These are phyloP conservation scores for Sphaerulina musiva DNA, from an alignment of 2,329 filamentous ascomycete species.

Conservation along the genomic window DNA sequence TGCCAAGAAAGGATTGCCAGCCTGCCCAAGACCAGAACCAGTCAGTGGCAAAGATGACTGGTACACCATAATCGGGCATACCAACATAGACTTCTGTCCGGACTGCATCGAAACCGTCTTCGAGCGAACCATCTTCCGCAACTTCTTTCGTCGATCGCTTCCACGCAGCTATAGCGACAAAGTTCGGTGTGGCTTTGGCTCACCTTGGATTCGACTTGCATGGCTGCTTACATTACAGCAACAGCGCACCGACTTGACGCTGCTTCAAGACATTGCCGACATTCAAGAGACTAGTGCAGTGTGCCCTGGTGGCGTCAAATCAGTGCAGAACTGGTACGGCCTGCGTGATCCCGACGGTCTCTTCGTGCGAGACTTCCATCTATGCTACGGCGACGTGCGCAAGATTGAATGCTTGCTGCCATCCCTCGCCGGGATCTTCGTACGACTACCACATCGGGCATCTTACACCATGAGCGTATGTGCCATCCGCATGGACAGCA, in stretches of 20 bases:
- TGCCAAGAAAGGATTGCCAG: conserved; percentile 46
- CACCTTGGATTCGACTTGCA: conserved; percentile 76
- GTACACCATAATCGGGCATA: conserved; percentile 66
- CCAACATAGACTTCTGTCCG: conserved; percentile 74
- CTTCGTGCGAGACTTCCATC: conserved; percentile 64
- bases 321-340: conserved; percentile 65
- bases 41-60: conserved; percentile 66
- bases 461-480: conserved; percentile 54
- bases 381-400: conserved; percentile 68
- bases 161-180: conserved; percentile 52
- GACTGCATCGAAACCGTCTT: conserved; percentile 69
- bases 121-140: conserved; percentile 58
- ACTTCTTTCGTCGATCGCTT: conserved; percentile 58
- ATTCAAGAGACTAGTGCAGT: conserved; percentile 51
- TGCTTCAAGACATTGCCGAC: conserved; percentile 63
- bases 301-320: conserved; percentile 54
- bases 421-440: conserved; percentile 61
- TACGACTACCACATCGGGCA: conserved; percentile 41
- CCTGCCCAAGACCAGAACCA: conserved; percentile 61
- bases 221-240: conserved; percentile 75
- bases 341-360: conserved; percentile 62
- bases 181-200: conserved; percentile 71
- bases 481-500: conserved; percentile 58
- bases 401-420: conserved; percentile 69
- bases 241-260: conserved; percentile 55